Evolutionary conservation across 768 basidiomycete genomes (phyloP), one percentile per base, ranked within the genome.

Genomic region (Russula virescens): DNA sequence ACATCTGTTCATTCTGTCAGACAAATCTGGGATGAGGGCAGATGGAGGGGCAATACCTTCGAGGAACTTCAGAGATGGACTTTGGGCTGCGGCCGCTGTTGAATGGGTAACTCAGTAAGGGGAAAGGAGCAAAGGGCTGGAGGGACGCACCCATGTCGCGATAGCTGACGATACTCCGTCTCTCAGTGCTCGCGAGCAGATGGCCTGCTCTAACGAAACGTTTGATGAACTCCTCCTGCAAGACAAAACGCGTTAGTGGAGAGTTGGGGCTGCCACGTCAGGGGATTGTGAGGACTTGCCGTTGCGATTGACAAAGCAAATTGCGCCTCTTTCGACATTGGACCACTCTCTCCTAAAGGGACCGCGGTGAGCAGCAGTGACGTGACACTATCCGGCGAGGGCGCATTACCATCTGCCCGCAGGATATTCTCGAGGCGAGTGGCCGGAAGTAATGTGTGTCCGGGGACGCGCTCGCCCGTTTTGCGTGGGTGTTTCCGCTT

Each of bases 301-400:
- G 67, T 68, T 43, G 67, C 67, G 35, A 68, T 38, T 14, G 67
- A 68, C 21, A 68, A 48, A 10, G 60, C 61, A 46, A 66, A 68
- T 25, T 62, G 60, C 2, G 67, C 67, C 58, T 68, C 67, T 51
- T 68, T 68, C 16, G 67, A 68, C 67, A 68, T 68, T 2, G 67
- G 67, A 21, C 67, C 67, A 21, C 56, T 63, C 54, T 62, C 67
- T 8, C 67, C 67, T 68, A 34, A 45, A 52, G 14, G n/a, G 16
- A 13, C 45, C 9, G 31, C 10, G 25, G 25, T 58, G 49, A 55
- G 54, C 7, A 35, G n/a, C n/a, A 38, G 38, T 5, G 49, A 19
- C 52, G 53, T 42, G 46, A 34, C n/a, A n/a, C 53, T 25, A 19
- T 53, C 28, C 14, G 14, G 18, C 18, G 43, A 47, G 47, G 31